These are phyloP conservation scores for Trametes villosa DNA, from an alignment of 768 basidiomycete species.

Conservation along the genomic window DNA sequence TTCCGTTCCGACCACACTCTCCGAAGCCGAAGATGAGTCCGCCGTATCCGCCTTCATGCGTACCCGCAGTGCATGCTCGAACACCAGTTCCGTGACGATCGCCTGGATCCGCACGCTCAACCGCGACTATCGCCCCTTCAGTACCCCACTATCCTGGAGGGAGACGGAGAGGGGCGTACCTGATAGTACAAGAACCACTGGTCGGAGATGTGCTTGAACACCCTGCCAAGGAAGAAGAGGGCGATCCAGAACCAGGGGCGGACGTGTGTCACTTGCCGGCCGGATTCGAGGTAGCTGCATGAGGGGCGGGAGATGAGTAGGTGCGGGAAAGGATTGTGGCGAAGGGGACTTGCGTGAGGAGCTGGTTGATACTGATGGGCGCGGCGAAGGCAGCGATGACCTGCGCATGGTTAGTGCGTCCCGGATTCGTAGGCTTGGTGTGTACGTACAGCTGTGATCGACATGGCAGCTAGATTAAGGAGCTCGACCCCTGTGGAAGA, in stretches of 20 bases:
- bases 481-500: conserved; percentile 24
- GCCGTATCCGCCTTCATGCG: conserved; percentile 55
- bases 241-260: conserved; percentile 56
- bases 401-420: conserved; percentile 10
- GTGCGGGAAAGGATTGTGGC: background rate
- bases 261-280: conserved; percentile 40
- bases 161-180: conserved; percentile 16
- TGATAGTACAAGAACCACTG: conserved; percentile 47
- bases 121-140: conserved; percentile 37
- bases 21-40: background rate
- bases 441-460: conserved; percentile 23
- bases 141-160: background rate
- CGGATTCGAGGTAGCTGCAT: conserved; percentile 41
- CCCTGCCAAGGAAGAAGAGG: conserved; percentile 39
- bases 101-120: conserved; percentile 53
- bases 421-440: too few relatives aligned
- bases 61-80: conserved; percentile 63
- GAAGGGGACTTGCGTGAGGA: conserved; percentile 39
- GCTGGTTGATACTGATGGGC: conserved; percentile 41
- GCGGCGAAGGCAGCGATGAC: conserved; percentile 26
- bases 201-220: conserved; percentile 40
- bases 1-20: conserved; percentile 22
- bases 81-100: conserved; percentile 56
- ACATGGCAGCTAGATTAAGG: conserved; percentile 20
- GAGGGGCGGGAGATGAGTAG: background rate